These are phyloP conservation scores for Colletotrichum coccodes DNA, from an alignment of 2,329 filamentous ascomycete genomes.

Conservation along the genomic window DNA sequence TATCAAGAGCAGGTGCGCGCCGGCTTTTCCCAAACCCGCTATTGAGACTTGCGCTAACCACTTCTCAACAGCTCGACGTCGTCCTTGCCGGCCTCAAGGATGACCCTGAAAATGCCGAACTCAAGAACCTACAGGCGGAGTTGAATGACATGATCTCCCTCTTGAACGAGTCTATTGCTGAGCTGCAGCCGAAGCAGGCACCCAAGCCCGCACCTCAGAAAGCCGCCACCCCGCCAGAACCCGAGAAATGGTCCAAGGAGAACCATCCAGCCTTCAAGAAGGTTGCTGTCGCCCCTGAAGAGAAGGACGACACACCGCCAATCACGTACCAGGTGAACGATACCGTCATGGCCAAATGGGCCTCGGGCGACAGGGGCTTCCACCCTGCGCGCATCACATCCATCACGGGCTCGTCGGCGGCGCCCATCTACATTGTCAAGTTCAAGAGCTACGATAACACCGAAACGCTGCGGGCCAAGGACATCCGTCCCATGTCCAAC, in stretches of 20 bases:
- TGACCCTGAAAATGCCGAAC: conserved; percentile 83
- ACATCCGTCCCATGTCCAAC: conserved; percentile 82
- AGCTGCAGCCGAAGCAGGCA: conserved; percentile 72
- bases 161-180: conserved; percentile 82
- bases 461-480: conserved; percentile 83
- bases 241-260: conserved; percentile 82
- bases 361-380: conserved; percentile 87
- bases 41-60: conserved; percentile 31
- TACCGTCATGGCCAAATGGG: conserved; percentile 89
- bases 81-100: conserved; percentile 80
- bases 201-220: conserved; percentile 52
- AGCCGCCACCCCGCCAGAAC: conserved; percentile 62
- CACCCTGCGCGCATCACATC: conserved; percentile 94
- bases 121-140: conserved; percentile 81
- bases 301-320: conserved; percentile 64
- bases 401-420: conserved; percentile 90
- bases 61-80: conserved; percentile 73
- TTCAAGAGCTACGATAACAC: conserved; percentile 92
- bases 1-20: conserved; percentile 66
- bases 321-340: conserved; percentile 87
- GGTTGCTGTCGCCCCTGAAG: conserved; percentile 50
- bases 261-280: conserved; percentile 83
- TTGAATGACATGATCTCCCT: conserved; percentile 84
- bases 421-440: conserved; percentile 92
- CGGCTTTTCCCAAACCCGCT: neutral